Evolutionary conservation across 2,329 filamentous ascomycete genomes (phyloP), one percentile per base, ranked within the genome.

Genomic region (Chaetomium globosum): DNA sequence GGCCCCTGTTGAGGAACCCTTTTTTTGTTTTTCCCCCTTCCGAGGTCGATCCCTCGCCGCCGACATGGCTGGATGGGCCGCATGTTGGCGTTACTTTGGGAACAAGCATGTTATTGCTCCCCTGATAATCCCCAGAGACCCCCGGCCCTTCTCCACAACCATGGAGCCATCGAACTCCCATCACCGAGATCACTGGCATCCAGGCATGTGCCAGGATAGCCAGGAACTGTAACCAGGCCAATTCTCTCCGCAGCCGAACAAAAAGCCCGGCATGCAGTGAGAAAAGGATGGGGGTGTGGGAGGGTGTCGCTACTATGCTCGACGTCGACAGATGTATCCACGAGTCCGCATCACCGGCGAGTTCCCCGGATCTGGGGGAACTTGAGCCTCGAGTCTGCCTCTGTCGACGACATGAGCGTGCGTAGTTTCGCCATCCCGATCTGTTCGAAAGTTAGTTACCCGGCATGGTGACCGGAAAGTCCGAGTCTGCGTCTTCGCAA

Each of bases 161-260:
- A 6, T 19, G 16, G 19, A 43, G 39, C 16, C 39, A 19, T n/a
- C 39, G 16, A 19, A 52, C 28, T 6, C 19, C 16, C 30, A 36
- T 21, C 16, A 6, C 30, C 28, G 16, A 21, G 3, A 21, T 6
- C 21, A 46, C 55, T 19, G n/a, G 19, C 16, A 13, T 10, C 36
- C 36, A 10, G n/a, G n/a, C n/a, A n/a, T n/a, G n/a, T n/a, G n/a
- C n/a, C n/a, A n/a, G 6, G 23, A 31, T 53, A n/a, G 5, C 23
- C 10, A 9, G 4, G 19, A 13, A 8, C 16, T 4, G 4, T 2
- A 19, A 13, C 23, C 10, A 16, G 6, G 23, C 49, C 48, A n/a
- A 54, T 58, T 81, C 83, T 83, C 83, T 80, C 83, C 79, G 71
- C 82, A 79, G 72, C 81, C 76, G 74, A 75, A 75, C 82, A 63